These are phyloP conservation scores for Leccinellum luteum DNA, from an alignment of 768 basidiomycete genomes.

Conservation along the genomic window DNA sequence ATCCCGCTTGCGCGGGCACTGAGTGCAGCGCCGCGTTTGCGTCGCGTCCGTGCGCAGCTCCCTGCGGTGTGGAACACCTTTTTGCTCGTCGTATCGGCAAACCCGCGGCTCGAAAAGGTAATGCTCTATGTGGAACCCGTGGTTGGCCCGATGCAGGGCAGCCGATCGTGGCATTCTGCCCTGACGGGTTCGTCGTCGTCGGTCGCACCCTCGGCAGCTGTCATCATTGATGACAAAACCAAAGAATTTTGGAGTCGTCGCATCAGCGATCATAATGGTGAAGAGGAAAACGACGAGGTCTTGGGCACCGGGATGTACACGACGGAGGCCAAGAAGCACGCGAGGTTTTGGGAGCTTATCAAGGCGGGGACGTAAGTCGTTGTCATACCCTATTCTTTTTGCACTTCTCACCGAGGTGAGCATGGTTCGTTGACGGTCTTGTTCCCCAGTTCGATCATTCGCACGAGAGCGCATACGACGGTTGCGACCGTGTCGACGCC, in stretches of 20 bases:
- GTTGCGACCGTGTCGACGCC: constrained; percentile 16
- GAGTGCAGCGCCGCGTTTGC: constrained; percentile 42
- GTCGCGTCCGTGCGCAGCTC: constrained; percentile 49
- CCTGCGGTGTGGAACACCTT: constrained; percentile 59
- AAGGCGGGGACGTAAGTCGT: constrained; percentile 48
- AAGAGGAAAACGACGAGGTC: constrained; percentile 30
- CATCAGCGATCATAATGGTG: constrained; percentile 10
- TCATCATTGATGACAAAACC: not conserved
- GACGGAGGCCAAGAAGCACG: constrained; percentile 51
- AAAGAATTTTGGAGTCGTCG: not conserved
- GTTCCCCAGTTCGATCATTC: constrained; percentile 31
- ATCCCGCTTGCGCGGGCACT: constrained; percentile 36
- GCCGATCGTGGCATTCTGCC: not conserved
- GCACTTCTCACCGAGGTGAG: not conserved
- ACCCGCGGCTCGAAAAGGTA: constrained; percentile 49
- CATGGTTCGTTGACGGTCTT: not conserved
- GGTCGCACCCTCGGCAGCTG: not conserved
- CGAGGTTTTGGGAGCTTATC: constrained; percentile 52
- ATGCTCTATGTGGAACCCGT: constrained; percentile 32
- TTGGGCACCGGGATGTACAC: constrained; percentile 55
- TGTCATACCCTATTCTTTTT: constrained; percentile 4
- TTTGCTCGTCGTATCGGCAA: constrained; percentile 47
- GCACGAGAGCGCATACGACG: constrained; percentile 37
- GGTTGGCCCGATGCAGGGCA: constrained; percentile 6
- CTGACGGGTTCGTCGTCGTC: not conserved